phyloP scores from a whole-genome alignment of 768 basidiomycete species.

The Pleurotus eryngii region DNA sequence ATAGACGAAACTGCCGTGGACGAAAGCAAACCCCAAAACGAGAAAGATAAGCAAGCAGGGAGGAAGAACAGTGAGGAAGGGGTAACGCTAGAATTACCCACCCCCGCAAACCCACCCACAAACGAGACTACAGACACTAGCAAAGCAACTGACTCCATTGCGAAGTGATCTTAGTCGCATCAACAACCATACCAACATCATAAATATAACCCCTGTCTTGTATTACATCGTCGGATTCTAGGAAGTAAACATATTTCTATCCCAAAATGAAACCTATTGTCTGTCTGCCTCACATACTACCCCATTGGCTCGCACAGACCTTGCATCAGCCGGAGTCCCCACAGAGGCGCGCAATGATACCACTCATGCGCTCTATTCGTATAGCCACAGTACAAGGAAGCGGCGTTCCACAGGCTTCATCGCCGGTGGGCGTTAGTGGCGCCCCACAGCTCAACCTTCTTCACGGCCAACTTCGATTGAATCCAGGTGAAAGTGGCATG shows the following conservation, averaged over 20 bases:
- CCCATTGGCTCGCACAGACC: constrained; percentile 67
- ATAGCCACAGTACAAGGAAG: constrained; percentile 20
- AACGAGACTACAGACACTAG: too few relatives aligned
- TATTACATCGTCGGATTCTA: too few relatives aligned
- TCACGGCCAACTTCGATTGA: not conserved
- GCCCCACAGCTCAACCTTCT: not conserved
- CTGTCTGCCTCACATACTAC: constrained; percentile 86
- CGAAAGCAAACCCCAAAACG: not conserved
- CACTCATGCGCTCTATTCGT: constrained; percentile 43
- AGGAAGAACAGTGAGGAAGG: too few relatives aligned
- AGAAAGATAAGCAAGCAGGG: too few relatives aligned
- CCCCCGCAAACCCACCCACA: too few relatives aligned
- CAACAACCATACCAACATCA: too few relatives aligned
- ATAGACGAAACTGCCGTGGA: not conserved
- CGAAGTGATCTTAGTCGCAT: too few relatives aligned
- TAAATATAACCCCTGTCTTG: too few relatives aligned
- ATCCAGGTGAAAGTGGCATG: not conserved
- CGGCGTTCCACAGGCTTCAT: constrained; percentile 14
- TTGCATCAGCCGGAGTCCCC: constrained; percentile 81
- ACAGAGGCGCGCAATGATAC: constrained; percentile 57
- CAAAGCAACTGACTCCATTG: too few relatives aligned
- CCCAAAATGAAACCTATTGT: too few relatives aligned
- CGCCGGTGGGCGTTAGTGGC: constrained; percentile 6
- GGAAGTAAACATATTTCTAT: too few relatives aligned
- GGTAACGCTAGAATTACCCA: too few relatives aligned